Conservation (phyloP, 768 basidiomycete genomes). For the Lactarius deliciosus region DNA sequence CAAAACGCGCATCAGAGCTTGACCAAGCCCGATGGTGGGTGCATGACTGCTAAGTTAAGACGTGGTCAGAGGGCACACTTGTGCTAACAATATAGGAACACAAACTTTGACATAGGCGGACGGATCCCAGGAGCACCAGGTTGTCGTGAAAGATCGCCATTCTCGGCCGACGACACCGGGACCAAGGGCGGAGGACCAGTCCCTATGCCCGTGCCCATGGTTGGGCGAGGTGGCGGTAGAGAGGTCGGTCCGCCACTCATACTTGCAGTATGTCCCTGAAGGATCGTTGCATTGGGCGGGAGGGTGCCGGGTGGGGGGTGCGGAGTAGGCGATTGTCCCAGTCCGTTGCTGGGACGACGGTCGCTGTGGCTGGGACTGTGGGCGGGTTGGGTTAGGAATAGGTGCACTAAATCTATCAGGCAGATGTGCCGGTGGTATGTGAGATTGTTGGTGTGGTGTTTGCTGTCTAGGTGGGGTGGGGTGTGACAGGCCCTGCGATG, state of each 20-base stretch:
- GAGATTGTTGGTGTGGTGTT: constrained; percentile 27
- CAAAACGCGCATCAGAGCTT: constrained; percentile 61
- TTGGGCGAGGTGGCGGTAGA: constrained; percentile 22
- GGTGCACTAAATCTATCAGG: constrained; percentile 15
- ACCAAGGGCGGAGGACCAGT: constrained; percentile 19
- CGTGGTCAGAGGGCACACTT: not conserved
- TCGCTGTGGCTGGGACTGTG: constrained; percentile 30
- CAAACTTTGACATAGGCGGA: constrained; percentile 17
- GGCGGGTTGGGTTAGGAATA: constrained; percentile 34
- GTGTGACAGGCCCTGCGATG: constrained; percentile 19
- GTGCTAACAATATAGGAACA: not conserved
- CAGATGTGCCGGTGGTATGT: constrained; percentile 26
- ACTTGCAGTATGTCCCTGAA: constrained; percentile 30
- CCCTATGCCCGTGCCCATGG: not conserved
- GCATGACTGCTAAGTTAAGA: constrained; percentile 3
- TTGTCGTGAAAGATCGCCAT: constrained; percentile 23
- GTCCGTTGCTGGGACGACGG: constrained; percentile 45
- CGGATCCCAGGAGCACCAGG: constrained; percentile 17
- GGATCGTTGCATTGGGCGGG: constrained; percentile 33
- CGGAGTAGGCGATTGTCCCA: constrained; percentile 50
- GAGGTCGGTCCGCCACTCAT: constrained; percentile 19
- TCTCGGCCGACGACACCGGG: constrained; percentile 22
- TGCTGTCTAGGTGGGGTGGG: constrained; percentile 26
- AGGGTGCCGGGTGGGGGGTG: constrained; percentile 41
- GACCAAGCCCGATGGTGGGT: constrained; percentile 49